Evolutionary conservation across 805 yeast genomes (phyloP), one percentile per base, ranked within the genome.

Genomic region (Yarrowia porcina): DNA sequence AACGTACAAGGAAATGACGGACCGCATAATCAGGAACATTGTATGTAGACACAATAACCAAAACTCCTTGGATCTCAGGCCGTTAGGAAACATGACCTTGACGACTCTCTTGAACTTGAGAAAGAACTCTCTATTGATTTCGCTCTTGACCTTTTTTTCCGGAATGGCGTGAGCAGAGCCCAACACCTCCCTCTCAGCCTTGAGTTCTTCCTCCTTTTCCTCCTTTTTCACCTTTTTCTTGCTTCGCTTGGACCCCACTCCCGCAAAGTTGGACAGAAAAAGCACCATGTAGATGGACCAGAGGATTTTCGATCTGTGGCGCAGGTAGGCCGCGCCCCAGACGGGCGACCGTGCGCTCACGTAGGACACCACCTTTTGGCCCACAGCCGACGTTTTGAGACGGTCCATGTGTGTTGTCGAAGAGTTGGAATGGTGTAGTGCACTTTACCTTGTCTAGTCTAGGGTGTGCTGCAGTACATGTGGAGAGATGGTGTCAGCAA

Each of bases 1-100:
- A 15, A 91, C 92, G 69, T 86, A 85, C 50, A 92, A 79, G 2
- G 96, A 87, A 27, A 92, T 75, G 23, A 86, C 72, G 0, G 97
- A 93, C 66, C 96, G 80, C 4, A 81, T 66, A 3, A 88, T 79
- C 47, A 92, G 77, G 25, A 90, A 76, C 0, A 77, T 70, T 6
- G 90, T 74, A 72, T 90, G 93, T 0, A 81, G 67, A 0, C 72
- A 64, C 36, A 89, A 70, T 41, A 73, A 66, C 70, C 73, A 68
- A 45, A 76, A 71, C 63, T 75, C 76, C 35, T 67, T 66, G 35
- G 73, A 68, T 30, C 59, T 39, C 18, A 70, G 38, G 23, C 75
- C 71, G 12, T 68, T 64, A 0, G 79, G 78, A 23, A 75, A 65
- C 18, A 75, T 66, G 39, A 75, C 73, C 41, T 68, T 66, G 33